Percentiles rank a stretch among this genome's conserved stretches.
These are phyloP conservation scores for Byssochlamys sp. DNA, from an alignment of 2,329 filamentous ascomycete genomes.

Conservation along the genomic window DNA sequence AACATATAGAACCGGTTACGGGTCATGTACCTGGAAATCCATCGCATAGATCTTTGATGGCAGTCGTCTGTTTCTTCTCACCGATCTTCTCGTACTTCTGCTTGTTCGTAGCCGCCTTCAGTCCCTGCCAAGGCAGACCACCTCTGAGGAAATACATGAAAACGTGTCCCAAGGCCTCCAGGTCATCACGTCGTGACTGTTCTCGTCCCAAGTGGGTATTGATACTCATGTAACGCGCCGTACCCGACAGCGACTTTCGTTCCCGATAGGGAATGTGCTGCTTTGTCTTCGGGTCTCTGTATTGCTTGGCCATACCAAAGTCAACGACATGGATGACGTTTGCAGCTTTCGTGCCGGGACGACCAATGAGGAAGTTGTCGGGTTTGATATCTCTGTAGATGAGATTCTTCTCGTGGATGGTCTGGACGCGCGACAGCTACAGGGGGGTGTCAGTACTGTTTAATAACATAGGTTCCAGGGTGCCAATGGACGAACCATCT, in stretches of 20 bases:
- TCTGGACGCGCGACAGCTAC: slow-evolving; percentile 78
- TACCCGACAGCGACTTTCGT: slow-evolving; percentile 91
- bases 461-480: not conserved
- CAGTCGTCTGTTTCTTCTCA: slow-evolving; percentile 98
- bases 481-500: slow-evolving; percentile 58
- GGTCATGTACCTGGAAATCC: slow-evolving; percentile 63
- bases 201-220: slow-evolving; percentile 96
- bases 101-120: slow-evolving; percentile 66
- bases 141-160: slow-evolving; percentile 62
- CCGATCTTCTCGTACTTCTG: slow-evolving; percentile 99
- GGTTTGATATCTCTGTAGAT: slow-evolving; percentile 99
- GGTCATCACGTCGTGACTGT: slow-evolving; percentile 88
- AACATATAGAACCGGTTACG: not conserved
- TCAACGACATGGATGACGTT: slow-evolving; percentile 98
- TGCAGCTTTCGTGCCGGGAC: slow-evolving; percentile 82
- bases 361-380: slow-evolving; percentile 95
- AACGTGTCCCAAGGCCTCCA: slow-evolving; percentile 70
- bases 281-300: slow-evolving; percentile 96
- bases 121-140: slow-evolving; percentile 58
- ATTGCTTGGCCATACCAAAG: slow-evolving; percentile 99
- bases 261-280: slow-evolving; percentile 97
- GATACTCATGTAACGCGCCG: slow-evolving; percentile 98
- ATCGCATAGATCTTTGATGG: slow-evolving; percentile 92
- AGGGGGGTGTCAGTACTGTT: slow-evolving; percentile 15
- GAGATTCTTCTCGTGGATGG: slow-evolving; percentile 96